Evolutionary conservation across 2,329 filamentous ascomycete species (phyloP), one percentile per base, ranked within the genome.

Genomic region (Fusarium oxysporum): DNA sequence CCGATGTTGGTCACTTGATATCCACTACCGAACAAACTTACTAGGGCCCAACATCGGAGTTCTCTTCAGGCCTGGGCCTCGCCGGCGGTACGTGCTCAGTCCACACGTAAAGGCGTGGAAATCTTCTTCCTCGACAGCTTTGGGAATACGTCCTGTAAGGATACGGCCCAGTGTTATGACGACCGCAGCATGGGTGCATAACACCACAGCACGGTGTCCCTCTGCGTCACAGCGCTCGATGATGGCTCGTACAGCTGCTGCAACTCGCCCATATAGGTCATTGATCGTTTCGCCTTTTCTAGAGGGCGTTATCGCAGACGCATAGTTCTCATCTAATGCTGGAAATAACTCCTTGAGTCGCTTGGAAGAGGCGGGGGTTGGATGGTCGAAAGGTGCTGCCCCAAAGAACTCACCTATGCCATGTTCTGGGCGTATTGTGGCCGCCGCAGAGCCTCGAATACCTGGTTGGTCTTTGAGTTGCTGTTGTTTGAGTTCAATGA

Each of bases 371-470:
- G 94, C 93, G 5, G 96, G 94, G 21, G 88, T 86, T 1, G 96
- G 96, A 78, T 98, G 96, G 61, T 93, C 88, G 82, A 97, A 98
- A 67, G 91, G 90, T 21, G 95, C 94, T 53, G 90, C 87, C 32
- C 96, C 96, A 81, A 96, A 98, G 92, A 96, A 98, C 85, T 99
- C 96, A 69, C 93, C 92, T 43, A 91, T 77, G 17, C 89, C 89
- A 62, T 85, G 82, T 75, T 92, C 90, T 53, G 86, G 87, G 40
- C 87, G 85, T 68, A 91, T 87, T 43, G 78, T 82, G 63, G 82
- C 74, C 32, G 79, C 73, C 45, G 75, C 71, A 70, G 65, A 64
- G 51, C 56, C 73, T 44, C 51, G 44, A n/a, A 4, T 43, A 23
- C 28, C 38, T 43, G 53, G 28, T 40, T 65, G 63, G 25, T 35